Evolutionary conservation across 345 rosid species (phyloP).

Genomic region (Salix udensis): DNA sequence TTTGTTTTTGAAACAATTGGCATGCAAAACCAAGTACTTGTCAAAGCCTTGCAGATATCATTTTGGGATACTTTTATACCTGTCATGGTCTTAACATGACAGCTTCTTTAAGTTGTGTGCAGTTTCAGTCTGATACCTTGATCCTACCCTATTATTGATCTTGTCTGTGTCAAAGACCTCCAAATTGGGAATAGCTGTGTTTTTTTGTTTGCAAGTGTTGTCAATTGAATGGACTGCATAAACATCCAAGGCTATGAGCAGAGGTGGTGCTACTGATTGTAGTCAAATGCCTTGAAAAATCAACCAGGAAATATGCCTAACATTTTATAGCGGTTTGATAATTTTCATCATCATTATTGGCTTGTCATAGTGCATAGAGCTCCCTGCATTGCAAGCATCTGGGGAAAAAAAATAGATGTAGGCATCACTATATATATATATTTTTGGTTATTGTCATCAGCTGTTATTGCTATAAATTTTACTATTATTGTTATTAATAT

Average conservation of each 20-base stretch:
- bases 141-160: neutral
- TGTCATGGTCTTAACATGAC: neutral
- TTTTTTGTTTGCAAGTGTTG: neutral
- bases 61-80: neutral
- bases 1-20: neutral
- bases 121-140: neutral
- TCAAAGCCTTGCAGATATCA: neutral
- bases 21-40: neutral
- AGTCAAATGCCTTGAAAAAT: neutral
- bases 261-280: neutral
- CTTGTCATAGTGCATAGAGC: too few relatives aligned
- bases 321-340: too few relatives aligned
- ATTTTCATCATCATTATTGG: too few relatives aligned
- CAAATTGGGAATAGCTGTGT: neutral
- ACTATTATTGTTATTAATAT: neutral
- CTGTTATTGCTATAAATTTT: neutral
- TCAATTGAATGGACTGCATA: neutral
- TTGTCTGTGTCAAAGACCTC: neutral
- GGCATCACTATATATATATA: neutral
- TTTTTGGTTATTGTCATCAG: neutral
- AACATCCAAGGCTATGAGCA: neutral
- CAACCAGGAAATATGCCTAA: neutral
- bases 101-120: neutral
- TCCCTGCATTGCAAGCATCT: too few relatives aligned
- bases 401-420: neutral